Base-by-base conservation (phyloP, 129 eudicot genomes). In the Helianthus tuberosus region DNA sequence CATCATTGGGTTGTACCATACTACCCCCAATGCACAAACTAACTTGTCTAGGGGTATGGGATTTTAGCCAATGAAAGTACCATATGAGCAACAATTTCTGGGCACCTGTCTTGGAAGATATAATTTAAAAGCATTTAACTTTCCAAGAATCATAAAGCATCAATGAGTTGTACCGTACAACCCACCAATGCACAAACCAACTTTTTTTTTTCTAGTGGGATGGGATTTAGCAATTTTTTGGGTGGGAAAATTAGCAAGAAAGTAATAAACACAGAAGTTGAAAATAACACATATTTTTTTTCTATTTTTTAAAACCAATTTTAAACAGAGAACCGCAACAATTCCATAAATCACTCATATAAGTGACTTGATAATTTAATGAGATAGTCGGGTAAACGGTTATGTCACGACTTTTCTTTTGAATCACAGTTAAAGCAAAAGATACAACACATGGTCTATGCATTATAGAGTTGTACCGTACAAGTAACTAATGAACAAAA, bases 51-150 rank as follows among this genome's bases (percentile, higher is more conserved):
- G 5, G 3, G 11, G n/a, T 51, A 53, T 43, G 47, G 10, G 47
- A 13, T 23, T 23, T 64, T 16, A 43, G 11, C 6, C 46, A 3
- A 2, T 14, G 35, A 50, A 50, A 63, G 11, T 38, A 91, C 97
- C 91, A 88, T 91, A 9, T 86, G 76, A 39, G 97, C 97, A 72
- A 91, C 95, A 89, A 88, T 86, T 84, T 91, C 97, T 38, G 97
- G 95, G 67, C 11, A 43, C 8, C 47, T 43, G 10, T 91, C 97
- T 68, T 91, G 97, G 16, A 91, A 88, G 55, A 12, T 12, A 50
- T 43, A 50, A 50, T 50, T 11, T n/a, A 50, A 50, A 10, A 62
- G 67, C 47, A 29, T 62, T 62, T 10, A 7, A 39, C 29, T 46
- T 60, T 60, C 69, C 60, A 47, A 8, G 16, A 73, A 47, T 1